Evolutionary conservation across 2,329 filamentous ascomycete genomes (phyloP).

Genomic region (Didymella keratinophila): DNA sequence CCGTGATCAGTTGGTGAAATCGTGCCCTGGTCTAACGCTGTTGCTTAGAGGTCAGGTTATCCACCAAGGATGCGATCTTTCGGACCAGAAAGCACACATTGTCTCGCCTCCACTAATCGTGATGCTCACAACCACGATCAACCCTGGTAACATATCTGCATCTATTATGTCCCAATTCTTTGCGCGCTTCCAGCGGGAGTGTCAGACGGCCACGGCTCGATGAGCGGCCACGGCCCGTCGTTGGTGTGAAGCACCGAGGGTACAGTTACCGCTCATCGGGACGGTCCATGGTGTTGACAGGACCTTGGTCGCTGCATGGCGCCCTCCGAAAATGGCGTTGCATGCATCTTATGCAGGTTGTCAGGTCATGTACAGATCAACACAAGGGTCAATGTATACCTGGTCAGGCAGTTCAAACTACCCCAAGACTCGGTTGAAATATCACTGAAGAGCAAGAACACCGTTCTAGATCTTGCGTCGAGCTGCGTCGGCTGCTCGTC

Average conservation of each 20-base stretch:
- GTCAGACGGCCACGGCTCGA: constrained; percentile 22
- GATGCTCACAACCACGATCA: not conserved
- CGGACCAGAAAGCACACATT: not conserved
- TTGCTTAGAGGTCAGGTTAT: constrained; percentile 2
- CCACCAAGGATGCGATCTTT: not conserved
- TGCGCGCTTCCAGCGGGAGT: constrained; percentile 24
- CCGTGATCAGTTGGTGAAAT: not conserved
- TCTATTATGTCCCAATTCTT: not conserved
- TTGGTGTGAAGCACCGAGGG: constrained; percentile 19
- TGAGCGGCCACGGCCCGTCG: constrained; percentile 31
- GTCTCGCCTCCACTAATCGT: not conserved
- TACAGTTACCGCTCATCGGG: constrained; percentile 1
- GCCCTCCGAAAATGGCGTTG: constrained; percentile 17
- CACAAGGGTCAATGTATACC: constrained; percentile 6
- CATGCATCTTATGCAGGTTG: constrained; percentile 17
- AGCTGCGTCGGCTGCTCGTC: not conserved
- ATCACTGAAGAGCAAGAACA: not conserved
- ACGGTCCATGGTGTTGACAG: constrained; percentile 9
- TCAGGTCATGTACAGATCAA: constrained; percentile 13
- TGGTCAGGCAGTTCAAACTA: constrained; percentile 1
- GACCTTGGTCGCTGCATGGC: constrained; percentile 7
- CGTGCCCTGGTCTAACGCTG: not conserved
- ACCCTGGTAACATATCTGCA: not conserved
- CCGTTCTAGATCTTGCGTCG: not conserved
- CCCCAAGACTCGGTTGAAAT: not conserved